These are phyloP conservation scores for Amborella trichopoda DNA, from an alignment of 164 flowering plant species.

Conservation along the genomic window DNA sequence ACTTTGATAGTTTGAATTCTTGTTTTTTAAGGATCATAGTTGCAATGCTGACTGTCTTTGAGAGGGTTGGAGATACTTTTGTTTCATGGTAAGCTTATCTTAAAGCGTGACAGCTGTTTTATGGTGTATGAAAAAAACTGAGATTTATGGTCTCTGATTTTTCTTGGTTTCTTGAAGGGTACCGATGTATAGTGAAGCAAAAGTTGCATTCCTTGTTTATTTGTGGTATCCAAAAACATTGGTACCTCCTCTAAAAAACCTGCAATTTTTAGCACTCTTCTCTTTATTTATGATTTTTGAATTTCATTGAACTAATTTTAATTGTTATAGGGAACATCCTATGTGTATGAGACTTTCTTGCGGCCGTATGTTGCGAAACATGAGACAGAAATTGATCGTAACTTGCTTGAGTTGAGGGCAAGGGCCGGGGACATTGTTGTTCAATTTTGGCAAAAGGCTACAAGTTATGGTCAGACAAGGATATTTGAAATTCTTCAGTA, in stretches of 20 bases:
- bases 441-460: constrained; percentile 69
- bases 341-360: constrained; percentile 88
- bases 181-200: constrained; percentile 97
- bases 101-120: not conserved
- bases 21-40: not conserved
- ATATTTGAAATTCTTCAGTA: constrained; percentile 75
- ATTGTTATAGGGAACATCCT: constrained; percentile 69
- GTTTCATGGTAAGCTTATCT: constrained; percentile 70
- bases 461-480: constrained; percentile 77
- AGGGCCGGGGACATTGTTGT: constrained; percentile 76
- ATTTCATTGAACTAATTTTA: not conserved
- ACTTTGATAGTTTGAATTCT: not conserved
- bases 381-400: constrained; percentile 87
- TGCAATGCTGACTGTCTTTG: constrained; percentile 74
- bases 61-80: constrained; percentile 80
- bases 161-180: constrained; percentile 38
- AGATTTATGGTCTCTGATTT: not conserved
- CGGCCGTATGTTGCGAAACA: constrained; percentile 80
- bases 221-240: constrained; percentile 89
- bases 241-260: constrained; percentile 20
- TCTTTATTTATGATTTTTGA: not conserved
- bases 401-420: constrained; percentile 63
- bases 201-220: constrained; percentile 79
- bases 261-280: not conserved
- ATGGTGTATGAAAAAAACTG: not conserved